Base-by-base conservation (phyloP, 2,329 filamentous ascomycete species). In the Rugonectria rugulosa region DNA sequence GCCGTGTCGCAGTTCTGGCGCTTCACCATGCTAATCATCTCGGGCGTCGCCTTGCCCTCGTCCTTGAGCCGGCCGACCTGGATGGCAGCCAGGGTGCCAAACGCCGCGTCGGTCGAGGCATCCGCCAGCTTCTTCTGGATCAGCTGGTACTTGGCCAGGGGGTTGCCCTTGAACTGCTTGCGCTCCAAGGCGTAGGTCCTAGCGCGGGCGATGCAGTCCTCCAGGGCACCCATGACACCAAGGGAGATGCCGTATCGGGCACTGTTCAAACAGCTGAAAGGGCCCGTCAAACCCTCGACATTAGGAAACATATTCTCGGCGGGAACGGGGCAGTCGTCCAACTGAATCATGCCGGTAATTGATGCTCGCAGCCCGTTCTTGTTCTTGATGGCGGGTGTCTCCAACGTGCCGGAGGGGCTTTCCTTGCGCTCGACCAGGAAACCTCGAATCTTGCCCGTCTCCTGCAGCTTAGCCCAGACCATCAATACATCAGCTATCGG, bases 1-100 rank as follows among this genome's bases (percentile, higher is more conserved):
- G 95, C 95, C 47, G 88, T 81, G 75, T 99, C 95, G 75, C 95
- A 99, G 76, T 99, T 99, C 78, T 98, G 93, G 64, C 95, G 83
- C 84, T 99, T 99, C 72, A 98, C 88, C 91, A 99, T 85, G 72
- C 85, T 88, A 68, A 99, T 96, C 94, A 98, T 98, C 79, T 99
- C 95, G 6, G 95, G 93, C 3, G 89, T 88, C 20, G 85, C 87
- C 74, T 92, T 91, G 61, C 93, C 93, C 71, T 91, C 87, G 67
- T 98, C 94, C 83, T 97, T 98, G 54, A 98, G 84, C 59, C 94
- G 82, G 47, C 92, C 93, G 29, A 98, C 94, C 75, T 99, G 95
- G 54, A 91, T 86, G 7, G 91, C 89, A 6, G 95, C 95, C 50
- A 97, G 78, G n/a, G 91, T 90, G 37, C 95, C 95, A 71, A 90